phyloP scores from a whole-genome alignment of 2,329 filamentous ascomycete genomes.

The Botrytis porri region DNA sequence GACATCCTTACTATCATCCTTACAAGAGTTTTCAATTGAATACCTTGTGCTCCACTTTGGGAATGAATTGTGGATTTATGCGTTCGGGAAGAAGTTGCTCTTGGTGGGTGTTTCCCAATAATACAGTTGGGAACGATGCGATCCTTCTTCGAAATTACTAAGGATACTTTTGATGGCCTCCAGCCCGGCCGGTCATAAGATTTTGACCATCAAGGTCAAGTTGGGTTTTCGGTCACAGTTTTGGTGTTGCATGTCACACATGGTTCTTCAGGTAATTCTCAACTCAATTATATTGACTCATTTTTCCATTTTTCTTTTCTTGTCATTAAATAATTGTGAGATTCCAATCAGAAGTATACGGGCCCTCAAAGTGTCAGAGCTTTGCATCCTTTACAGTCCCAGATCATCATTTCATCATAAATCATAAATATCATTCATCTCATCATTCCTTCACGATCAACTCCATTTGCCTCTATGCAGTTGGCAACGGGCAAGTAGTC shows the following conservation, averaged over 20 bases:
- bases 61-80: neutral
- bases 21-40: neutral
- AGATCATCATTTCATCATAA: neutral
- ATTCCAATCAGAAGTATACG: neutral
- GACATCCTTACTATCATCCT: neutral
- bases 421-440: neutral
- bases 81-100: neutral
- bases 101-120: neutral
- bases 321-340: neutral
- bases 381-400: neutral
- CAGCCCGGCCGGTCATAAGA: neutral
- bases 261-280: neutral
- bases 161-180: neutral
- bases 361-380: neutral
- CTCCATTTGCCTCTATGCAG: neutral
- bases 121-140: neutral
- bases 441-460: neutral
- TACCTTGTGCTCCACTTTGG: neutral
- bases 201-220: neutral
- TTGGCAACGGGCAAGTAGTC: constrained; percentile 1
- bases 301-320: neutral
- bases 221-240: neutral
- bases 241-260: neutral
- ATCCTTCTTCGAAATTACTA: neutral
- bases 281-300: neutral